Evolutionary conservation across 768 basidiomycete species (phyloP), one percentile per base, ranked within the genome.

Genomic region (Megacollybia marginata): DNA sequence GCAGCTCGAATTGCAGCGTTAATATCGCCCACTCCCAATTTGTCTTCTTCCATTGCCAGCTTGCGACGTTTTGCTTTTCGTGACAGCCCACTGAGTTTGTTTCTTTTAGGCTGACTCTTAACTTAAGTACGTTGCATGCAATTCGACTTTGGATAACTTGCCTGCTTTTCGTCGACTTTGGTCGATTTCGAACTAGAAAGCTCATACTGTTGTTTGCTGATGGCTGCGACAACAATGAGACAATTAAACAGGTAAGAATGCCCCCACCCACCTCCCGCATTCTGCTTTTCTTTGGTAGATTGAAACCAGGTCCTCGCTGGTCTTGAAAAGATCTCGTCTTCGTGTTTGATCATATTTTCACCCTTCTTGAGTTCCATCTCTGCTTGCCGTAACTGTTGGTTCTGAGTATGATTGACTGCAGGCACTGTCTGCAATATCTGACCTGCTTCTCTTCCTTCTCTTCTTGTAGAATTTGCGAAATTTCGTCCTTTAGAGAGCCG

Each of bases 231-330:
- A 18, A 40, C 38, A 18, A 40, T 40, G 38, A 40, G 38, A 40
- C 38, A 40, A 18, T 36, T 33, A 34, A 32, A 8, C 8, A 40
- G 35, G 43, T 18, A 11, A 18, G 2, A 49, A 9, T 31, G 44
- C 16, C 15, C 50, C 64, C n/a, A n/a, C n/a, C 38, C 54, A 95
- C 93, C 85, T 80, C 85, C 80, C 5, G 92, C 77, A 52, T 78
- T 80, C 54, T 74, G 66, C 69, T 88, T 97, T 58, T 96, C 92
- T 64, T 85, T 88, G 50, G 75, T 73, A 9, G 76, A 82, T 68
- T 97, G 96, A 76, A 99, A 99, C 96, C 96, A 99, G n/a, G 93
- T 97, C 57, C 95, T 78, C 15, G 92, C 92, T 5, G 96, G 96
- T 51, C 94, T 75, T 18, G 90, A 85, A 64, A 82, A 89, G 57